Percentiles rank a stretch among this genome's conserved stretches.
These are phyloP conservation scores for Chaetomium globosum DNA, from an alignment of 2,329 filamentous ascomycete species.

Conservation along the genomic window DNA sequence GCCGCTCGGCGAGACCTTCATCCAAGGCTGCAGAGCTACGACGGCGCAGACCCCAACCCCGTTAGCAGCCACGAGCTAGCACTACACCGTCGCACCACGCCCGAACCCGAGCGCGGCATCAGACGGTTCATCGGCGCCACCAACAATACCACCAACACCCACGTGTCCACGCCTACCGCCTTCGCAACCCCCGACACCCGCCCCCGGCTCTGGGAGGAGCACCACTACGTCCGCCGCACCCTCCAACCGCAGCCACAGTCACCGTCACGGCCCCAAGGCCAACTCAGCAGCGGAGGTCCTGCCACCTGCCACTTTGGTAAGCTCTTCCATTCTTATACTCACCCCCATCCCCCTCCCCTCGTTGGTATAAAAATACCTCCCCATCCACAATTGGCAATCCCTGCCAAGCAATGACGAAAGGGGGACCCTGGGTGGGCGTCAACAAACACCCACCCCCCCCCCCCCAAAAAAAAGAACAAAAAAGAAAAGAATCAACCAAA, in stretches of 20 bases:
- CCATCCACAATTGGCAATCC: too few species aligned
- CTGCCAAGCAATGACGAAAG: not conserved
- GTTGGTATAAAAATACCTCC: not conserved
- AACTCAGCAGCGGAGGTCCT: not conserved
- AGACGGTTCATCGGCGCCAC: not conserved
- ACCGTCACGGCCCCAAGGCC: not conserved
- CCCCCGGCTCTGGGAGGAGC: slow-evolving; percentile 9
- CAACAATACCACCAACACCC: not conserved
- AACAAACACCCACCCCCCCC: not conserved
- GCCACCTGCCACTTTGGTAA: not conserved
- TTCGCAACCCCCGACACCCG: not conserved
- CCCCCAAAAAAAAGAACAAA: too few species aligned
- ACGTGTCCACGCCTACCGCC: not conserved
- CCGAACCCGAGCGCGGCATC: not conserved
- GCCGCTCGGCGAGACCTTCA: not conserved
- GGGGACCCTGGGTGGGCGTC: not conserved
- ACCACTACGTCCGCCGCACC: not conserved
- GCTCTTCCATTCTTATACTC: too few species aligned
- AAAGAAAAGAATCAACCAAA: not conserved
- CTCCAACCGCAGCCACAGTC: not conserved
- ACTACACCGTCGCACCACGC: not conserved
- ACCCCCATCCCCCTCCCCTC: too few species aligned
- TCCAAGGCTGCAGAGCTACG: slow-evolving; percentile 3
- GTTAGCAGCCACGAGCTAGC: not conserved
- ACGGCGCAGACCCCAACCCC: not conserved